phyloP scores from a whole-genome alignment of 257 asterid genomes.

The Capsicum baccatum region DNA sequence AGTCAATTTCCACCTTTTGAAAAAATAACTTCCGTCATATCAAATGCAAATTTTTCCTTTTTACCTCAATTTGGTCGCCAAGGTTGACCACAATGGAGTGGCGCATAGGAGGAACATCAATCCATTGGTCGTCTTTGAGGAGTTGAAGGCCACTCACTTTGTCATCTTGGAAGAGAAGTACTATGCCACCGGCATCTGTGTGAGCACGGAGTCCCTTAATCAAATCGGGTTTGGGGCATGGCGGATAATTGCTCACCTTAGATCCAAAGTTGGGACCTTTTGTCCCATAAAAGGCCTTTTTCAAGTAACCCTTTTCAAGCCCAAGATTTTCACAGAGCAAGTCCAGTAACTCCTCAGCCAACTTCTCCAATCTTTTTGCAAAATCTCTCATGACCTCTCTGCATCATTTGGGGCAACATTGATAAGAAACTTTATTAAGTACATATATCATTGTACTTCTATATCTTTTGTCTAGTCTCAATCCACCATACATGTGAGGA shows the following conservation, averaged over 20 bases:
- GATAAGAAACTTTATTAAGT: background rate
- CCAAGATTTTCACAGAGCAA: slow-evolving; percentile 63
- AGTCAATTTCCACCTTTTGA: too few relatives aligned
- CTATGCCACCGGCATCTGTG: slow-evolving; percentile 74
- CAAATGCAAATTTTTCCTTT: background rate
- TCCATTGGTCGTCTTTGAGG: slow-evolving; percentile 62
- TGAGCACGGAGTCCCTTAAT: slow-evolving; percentile 70
- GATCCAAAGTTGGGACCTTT: slow-evolving; percentile 64
- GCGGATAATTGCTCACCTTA: slow-evolving; percentile 74
- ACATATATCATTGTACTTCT: background rate
- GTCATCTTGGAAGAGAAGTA: slow-evolving; percentile 68
- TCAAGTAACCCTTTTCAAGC: slow-evolving; percentile 58
- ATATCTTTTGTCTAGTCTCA: background rate
- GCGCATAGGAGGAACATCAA: slow-evolving; percentile 61
- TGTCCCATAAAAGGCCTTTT: slow-evolving; percentile 51
- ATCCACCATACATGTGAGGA: background rate
- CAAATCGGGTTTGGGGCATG: slow-evolving; percentile 61
- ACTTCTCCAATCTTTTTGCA: slow-evolving; percentile 53
- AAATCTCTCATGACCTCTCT: slow-evolving; percentile 70
- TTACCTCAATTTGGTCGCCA: slow-evolving; percentile 72
- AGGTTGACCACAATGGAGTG: slow-evolving; percentile 74
- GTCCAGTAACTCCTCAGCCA: slow-evolving; percentile 60
- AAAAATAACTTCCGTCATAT: background rate
- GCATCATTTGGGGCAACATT: slow-evolving; percentile 15
- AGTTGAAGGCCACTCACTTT: slow-evolving; percentile 68